Conservation (phyloP, 305 asterid species). For the Petunia hybrid region DNA sequence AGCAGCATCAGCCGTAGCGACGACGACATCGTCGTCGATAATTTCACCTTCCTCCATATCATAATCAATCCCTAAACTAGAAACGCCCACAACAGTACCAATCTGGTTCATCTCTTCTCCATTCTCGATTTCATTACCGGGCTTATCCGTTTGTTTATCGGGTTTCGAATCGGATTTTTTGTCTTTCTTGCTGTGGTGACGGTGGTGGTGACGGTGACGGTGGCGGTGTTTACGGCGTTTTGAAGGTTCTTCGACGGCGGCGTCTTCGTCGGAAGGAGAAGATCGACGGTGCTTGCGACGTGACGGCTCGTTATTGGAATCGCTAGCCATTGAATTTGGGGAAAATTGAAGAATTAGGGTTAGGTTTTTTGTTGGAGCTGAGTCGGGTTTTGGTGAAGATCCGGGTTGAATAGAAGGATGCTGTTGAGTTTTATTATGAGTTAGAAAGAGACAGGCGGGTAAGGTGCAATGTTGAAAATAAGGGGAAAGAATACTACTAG, state of each 20-base stretch:
- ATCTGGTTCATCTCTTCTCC: conserved; percentile 37
- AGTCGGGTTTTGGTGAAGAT: conserved; percentile 7
- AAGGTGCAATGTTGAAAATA: neutral
- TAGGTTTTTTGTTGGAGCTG: conserved; percentile 37
- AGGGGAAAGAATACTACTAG: neutral
- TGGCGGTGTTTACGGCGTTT: conserved; percentile 94
- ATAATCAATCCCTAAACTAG: conserved; percentile 59
- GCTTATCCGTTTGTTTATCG: conserved; percentile 48
- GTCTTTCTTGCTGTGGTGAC: conserved; percentile 62
- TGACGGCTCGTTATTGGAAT: conserved; percentile 56
- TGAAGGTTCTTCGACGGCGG: conserved; percentile 59
- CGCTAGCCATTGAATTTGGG: conserved; percentile 63
- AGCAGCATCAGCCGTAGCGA: conserved; percentile 32
- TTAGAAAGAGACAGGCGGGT: neutral
- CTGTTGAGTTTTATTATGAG: neutral
- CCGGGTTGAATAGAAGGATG: neutral
- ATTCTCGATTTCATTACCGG: conserved; percentile 36
- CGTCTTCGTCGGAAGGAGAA: conserved; percentile 60
- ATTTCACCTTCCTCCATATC: conserved; percentile 99
- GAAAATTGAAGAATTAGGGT: conserved; percentile 32
- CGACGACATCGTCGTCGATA: conserved; percentile 60
- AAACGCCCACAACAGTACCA: conserved; percentile 44
- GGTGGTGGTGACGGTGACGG: conserved; percentile 68
- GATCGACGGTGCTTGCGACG: conserved; percentile 79
- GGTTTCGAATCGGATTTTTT: conserved; percentile 39